These are phyloP conservation scores for Fonsecaea pugnacius DNA, from an alignment of 2,329 filamentous ascomycete species.

Conservation along the genomic window DNA sequence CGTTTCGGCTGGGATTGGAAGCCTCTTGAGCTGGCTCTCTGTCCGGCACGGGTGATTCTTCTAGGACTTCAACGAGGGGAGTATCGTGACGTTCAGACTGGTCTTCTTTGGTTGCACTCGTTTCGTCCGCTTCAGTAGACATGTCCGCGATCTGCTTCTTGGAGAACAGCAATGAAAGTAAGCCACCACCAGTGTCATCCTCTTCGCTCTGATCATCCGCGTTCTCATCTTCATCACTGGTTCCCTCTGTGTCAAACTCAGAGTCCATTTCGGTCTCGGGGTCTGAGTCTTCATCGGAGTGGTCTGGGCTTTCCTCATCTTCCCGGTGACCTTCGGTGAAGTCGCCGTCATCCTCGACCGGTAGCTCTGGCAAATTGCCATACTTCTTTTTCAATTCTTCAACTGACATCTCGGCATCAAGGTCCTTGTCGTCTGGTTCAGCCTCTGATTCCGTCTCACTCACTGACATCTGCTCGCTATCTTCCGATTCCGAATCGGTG, in stretches of 20 bases:
- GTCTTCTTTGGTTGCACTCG: constrained; percentile 42
- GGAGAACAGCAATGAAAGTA: constrained; percentile 54
- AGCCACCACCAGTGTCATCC: constrained; percentile 44
- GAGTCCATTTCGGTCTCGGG: constrained; percentile 51
- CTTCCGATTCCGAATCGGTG: constrained; percentile 42
- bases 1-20: constrained; percentile 37
- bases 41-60: constrained; percentile 37
- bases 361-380: constrained; percentile 44
- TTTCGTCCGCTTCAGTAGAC: constrained; percentile 32
- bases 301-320: constrained; percentile 34
- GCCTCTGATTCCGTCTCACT: constrained; percentile 50
- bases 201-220: constrained; percentile 53
- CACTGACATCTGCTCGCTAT: constrained; percentile 52
- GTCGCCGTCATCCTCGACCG: background rate
- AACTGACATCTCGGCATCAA: constrained; percentile 52
- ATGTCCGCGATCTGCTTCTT: constrained; percentile 44
- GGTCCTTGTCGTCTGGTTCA: constrained; percentile 47
- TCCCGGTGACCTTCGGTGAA: constrained; percentile 4
- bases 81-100: constrained; percentile 32
- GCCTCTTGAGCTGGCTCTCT: constrained; percentile 39
- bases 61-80: constrained; percentile 28
- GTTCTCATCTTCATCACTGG: constrained; percentile 48
- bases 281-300: constrained; percentile 40
- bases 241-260: constrained; percentile 53
- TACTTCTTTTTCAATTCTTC: constrained; percentile 56